Percentiles rank a stretch among this genome's conserved stretches.
These are phyloP conservation scores for Picea sitchensis DNA, from an alignment of 75 land plant species.

Conservation along the genomic window DNA sequence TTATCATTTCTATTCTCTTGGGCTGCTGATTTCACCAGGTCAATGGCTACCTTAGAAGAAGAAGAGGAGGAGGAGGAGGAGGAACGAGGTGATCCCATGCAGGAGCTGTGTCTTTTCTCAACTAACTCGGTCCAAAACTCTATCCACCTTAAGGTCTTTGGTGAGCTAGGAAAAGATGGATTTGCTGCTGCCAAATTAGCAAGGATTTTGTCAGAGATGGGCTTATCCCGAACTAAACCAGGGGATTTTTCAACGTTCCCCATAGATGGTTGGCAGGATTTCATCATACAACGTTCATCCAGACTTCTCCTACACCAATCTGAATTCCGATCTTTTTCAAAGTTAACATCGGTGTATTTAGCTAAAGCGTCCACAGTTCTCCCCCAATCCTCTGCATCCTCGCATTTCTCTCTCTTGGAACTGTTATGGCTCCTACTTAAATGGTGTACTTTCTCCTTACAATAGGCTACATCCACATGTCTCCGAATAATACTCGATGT, in stretches of 20 bases:
- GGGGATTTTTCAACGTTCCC: background rate
- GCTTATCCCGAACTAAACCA: too few relatives aligned
- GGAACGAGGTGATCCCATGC: constrained; percentile 1
- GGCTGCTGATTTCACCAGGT: background rate
- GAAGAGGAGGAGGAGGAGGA: background rate
- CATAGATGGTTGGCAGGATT: background rate
- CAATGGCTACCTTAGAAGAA: background rate
- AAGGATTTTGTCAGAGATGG: background rate
- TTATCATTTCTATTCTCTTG: background rate
- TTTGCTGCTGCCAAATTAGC: background rate
- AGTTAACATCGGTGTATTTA: background rate
- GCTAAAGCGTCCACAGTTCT: background rate
- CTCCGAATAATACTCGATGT: background rate
- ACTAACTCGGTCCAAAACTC: constrained; percentile 92
- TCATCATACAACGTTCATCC: background rate
- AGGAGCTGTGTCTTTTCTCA: constrained; percentile 24
- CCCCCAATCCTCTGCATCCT: background rate
- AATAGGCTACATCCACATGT: background rate
- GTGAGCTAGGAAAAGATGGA: background rate
- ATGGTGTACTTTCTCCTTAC: background rate
- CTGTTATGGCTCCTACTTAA: background rate
- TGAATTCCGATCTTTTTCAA: background rate
- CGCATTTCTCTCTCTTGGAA: background rate
- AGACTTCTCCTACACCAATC: background rate
- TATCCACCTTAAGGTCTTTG: constrained; percentile 57